Evolutionary conservation across 2,329 filamentous ascomycete genomes (phyloP).

Genomic region (Hymenoscyphus linearis): DNA sequence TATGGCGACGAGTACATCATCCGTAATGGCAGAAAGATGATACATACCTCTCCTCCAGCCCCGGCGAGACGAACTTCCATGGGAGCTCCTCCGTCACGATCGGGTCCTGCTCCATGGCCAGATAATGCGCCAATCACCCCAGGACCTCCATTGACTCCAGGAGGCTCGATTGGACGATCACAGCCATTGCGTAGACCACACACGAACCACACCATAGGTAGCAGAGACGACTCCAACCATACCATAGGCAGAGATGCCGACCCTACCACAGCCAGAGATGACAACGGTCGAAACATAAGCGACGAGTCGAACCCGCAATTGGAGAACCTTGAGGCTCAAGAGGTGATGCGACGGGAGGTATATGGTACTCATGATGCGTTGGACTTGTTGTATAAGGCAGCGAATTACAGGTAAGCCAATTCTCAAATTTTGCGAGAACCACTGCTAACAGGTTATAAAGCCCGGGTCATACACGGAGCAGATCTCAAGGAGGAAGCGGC

Average conservation of each 20-base stretch:
- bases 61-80: constrained; percentile 28
- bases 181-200: constrained; percentile 63
- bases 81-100: constrained; percentile 29
- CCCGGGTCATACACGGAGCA: constrained; percentile 30
- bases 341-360: constrained; percentile 64
- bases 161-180: constrained; percentile 58
- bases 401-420: constrained; percentile 48
- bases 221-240: too few relatives aligned
- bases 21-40: constrained; percentile 68
- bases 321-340: constrained; percentile 60
- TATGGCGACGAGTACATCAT: constrained; percentile 58
- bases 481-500: constrained; percentile 13
- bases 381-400: constrained; percentile 86
- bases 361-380: constrained; percentile 91
- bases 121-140: constrained; percentile 24
- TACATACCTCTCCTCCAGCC: constrained; percentile 38
- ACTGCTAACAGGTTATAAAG: constrained; percentile 39
- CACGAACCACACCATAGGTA: too few relatives aligned
- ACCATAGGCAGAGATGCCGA: constrained; percentile 5
- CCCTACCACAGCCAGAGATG: too few relatives aligned
- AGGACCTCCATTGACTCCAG: constrained; percentile 53
- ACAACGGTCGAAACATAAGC: constrained; percentile 28
- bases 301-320: constrained; percentile 54
- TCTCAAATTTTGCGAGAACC: constrained; percentile 43
- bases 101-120: constrained; percentile 27